A percentile compares a stretch with the other conserved stretches of the same genome.
Conservation (phyloP, 192 early-diverging fungal species). For the Entrophospora sp. region DNA sequence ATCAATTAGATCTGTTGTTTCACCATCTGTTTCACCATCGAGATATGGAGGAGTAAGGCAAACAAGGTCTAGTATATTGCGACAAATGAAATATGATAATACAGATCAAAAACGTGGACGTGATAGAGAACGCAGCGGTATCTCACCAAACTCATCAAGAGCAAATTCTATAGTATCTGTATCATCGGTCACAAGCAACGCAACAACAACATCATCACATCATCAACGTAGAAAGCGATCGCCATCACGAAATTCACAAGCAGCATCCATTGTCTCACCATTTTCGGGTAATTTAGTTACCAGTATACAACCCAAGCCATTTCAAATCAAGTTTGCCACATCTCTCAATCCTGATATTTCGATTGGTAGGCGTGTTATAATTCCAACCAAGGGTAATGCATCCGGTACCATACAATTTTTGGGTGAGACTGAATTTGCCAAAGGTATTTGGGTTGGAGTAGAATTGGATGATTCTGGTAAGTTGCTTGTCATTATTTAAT, state of each 20-base stretch:
- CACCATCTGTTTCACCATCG: slow-evolving; percentile 14
- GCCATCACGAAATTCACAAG: slow-evolving; percentile 2
- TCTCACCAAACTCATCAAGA: slow-evolving; percentile 11
- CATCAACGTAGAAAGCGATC: slow-evolving; percentile 9
- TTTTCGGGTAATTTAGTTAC: background rate
- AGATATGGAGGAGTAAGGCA: slow-evolving; percentile 14
- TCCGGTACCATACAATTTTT: slow-evolving; percentile 17
- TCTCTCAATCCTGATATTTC: slow-evolving; percentile 14
- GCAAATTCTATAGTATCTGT: slow-evolving; percentile 17
- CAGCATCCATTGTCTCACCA: background rate
- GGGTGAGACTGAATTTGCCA: slow-evolving; percentile 22
- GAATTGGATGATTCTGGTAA: slow-evolving; percentile 20
- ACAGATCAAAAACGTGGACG: slow-evolving; percentile 17
- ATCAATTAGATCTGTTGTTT: background rate
- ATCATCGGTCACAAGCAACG: slow-evolving; percentile 13
- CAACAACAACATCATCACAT: background rate
- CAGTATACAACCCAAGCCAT: slow-evolving; percentile 9
- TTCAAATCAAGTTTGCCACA: slow-evolving; percentile 15
- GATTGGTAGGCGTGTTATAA: slow-evolving; percentile 17
- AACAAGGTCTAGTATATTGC: slow-evolving; percentile 17
- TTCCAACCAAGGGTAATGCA: slow-evolving; percentile 21
- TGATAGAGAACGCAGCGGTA: background rate
- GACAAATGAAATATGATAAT: slow-evolving; percentile 18
- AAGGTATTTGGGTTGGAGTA: slow-evolving; percentile 18
- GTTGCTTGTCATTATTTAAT: background rate